These are phyloP conservation scores for Fusarium coicis DNA, from an alignment of 2,329 filamentous ascomycete species.

Conservation along the genomic window DNA sequence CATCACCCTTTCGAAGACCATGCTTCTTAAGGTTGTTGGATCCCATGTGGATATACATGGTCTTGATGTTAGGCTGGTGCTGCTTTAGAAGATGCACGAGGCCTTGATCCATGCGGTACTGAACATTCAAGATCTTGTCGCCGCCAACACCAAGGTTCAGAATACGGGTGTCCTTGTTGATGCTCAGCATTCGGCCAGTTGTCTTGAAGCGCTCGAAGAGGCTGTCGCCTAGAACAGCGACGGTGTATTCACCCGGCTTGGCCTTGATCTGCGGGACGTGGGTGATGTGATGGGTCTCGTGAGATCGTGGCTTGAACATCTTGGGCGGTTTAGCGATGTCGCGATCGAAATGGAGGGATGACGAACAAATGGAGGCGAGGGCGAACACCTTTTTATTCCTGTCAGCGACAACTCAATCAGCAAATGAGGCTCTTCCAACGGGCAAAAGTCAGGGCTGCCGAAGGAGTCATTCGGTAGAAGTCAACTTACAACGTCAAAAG, in stretches of 20 bases:
- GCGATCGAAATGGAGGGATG: accelerated
- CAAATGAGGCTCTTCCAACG: background rate
- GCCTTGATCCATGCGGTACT: constrained; percentile 5
- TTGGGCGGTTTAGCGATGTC: background rate
- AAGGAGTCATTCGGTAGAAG: background rate
- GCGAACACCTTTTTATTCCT: background rate
- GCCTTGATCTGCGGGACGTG: constrained; percentile 1
- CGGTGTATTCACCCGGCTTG: background rate
- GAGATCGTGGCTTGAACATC: constrained; percentile 21
- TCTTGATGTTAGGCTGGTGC: background rate
- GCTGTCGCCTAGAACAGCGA: constrained; percentile 11
- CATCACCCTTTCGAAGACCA: background rate
- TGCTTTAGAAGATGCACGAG: background rate
- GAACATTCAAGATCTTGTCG: constrained; percentile 12
- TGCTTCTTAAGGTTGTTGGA: constrained; percentile 1
- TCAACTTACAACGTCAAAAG: background rate
- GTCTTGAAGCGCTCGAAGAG: constrained; percentile 17
- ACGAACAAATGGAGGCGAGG: background rate
- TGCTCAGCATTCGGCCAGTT: background rate
- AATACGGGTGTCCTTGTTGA: background rate
- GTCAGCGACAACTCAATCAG: accelerated
- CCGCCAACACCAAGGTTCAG: constrained; percentile 5
- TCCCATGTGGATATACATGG: constrained; percentile 19
- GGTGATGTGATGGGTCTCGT: constrained; percentile 7
- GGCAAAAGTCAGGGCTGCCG: background rate